Conservation (phyloP, 1,139 yeast genomes). For the Arxiozyma telluris region DNA sequence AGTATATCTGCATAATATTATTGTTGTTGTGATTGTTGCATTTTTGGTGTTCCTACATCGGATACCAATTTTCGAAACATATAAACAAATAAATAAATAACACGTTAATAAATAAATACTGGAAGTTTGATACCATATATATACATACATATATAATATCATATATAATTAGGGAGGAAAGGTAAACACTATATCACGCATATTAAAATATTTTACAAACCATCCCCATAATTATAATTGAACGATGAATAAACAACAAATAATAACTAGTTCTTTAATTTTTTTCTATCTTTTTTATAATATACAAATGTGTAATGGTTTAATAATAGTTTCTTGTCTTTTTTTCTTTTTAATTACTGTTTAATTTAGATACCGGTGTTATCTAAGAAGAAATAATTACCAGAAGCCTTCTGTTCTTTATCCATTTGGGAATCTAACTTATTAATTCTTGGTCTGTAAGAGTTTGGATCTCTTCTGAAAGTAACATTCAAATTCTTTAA, state of each 20-base stretch:
- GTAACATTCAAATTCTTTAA: conserved; percentile 95
- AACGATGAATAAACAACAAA: background rate
- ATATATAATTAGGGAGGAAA: too few relatives aligned
- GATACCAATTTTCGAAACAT: too few relatives aligned
- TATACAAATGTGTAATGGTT: background rate
- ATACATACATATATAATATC: background rate
- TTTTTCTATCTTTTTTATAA: background rate
- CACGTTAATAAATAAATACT: too few relatives aligned
- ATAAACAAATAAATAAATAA: too few relatives aligned
- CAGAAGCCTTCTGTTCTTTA: conserved; percentile 84
- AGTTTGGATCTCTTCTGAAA: conserved; percentile 97
- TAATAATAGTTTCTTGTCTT: too few relatives aligned
- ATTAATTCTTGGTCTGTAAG: conserved; percentile 97
- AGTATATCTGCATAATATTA: background rate
- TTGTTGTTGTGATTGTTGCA: too few relatives aligned
- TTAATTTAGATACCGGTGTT: conserved; percentile 34
- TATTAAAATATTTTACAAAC: too few relatives aligned
- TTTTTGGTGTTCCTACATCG: too few relatives aligned
- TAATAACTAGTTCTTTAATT: too few relatives aligned
- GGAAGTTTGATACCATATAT: background rate
- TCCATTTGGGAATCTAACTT: conserved; percentile 97
- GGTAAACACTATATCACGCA: background rate
- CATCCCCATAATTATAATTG: too few relatives aligned
- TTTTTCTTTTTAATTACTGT: background rate
- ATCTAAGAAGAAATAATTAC: conserved; percentile 94